Evolutionary conservation across 148 eudicot species (phyloP), one percentile per base, ranked within the genome.

Genomic region (Heliosperma pusillum): DNA sequence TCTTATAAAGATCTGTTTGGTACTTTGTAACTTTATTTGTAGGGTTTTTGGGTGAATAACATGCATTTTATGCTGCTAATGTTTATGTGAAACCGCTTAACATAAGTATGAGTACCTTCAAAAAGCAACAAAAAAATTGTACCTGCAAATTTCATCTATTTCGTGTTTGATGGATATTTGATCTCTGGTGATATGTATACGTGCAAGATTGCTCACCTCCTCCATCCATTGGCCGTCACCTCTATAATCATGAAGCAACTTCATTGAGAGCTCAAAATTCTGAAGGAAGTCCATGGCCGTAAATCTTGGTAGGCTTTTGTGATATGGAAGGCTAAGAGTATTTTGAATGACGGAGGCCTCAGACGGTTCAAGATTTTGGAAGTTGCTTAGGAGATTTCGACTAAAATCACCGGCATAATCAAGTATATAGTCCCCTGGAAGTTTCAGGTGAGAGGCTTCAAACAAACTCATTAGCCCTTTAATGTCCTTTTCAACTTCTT

Each of bases 401-500:
- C 64, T 60, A 69, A 77, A 45, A 29, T 56, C 71, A 17, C 58
- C 81, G 2, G 89, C 93, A 66, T 82, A 78, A 42, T 81, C 86
- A 29, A 87, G 82, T 52, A 87, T 71, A 15, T 82, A 57, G 80
- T 91, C 97, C 64, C 83, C 93, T 66, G 81, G 77, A 24, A 81
- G 62, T 56, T 85, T 73, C 47, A 89, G 44, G 11, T 85, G 85
- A n/a, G 93, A 79, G 4, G 93, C 93, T 84, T 91, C 91, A 75
- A 77, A 85, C 20, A 89, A 79, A 36, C 82, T 84, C 74, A 87
- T 62, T 53, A 91, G 71, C n/a, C 86, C 89, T 26, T 75, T 80
- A 3, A 77, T 40, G 56, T 91, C 87, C 42, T 63, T 40, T 17
- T 76, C 57, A 21, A 88, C 61, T 22, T 75, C 73, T 53, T 76